These are phyloP conservation scores for Leersia perrieri DNA, from an alignment of 176 grass and related monocot species.

Conservation along the genomic window DNA sequence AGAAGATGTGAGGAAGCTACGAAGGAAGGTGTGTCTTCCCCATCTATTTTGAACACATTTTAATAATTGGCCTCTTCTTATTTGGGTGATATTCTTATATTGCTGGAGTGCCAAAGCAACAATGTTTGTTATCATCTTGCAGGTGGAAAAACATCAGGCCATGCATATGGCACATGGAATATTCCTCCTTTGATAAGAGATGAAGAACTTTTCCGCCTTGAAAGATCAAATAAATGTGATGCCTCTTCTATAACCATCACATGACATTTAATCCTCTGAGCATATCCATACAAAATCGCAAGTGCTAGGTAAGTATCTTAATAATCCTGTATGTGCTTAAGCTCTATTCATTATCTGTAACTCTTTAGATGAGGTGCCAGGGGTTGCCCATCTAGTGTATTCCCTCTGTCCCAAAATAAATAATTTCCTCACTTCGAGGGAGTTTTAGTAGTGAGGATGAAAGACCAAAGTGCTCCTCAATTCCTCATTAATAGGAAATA, in stretches of 20 bases:
- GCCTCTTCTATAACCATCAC: slow-evolving; percentile 1
- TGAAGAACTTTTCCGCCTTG: slow-evolving; percentile 58
- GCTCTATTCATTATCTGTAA: not conserved
- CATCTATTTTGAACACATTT: slow-evolving; percentile 9
- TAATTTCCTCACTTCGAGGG: too few species aligned
- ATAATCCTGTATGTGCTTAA: not conserved
- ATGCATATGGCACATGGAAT: slow-evolving; percentile 84
- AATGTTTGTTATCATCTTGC: slow-evolving; percentile 6
- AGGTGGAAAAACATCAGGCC: slow-evolving; percentile 61
- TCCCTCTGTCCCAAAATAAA: too few species aligned
- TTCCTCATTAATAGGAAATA: too few species aligned
- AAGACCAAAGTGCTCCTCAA: too few species aligned
- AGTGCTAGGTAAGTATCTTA: slow-evolving; percentile 13
- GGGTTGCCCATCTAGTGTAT: not conserved
- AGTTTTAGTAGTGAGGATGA: too few species aligned
- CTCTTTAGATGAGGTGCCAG: not conserved
- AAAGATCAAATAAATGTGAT: slow-evolving; percentile 28
- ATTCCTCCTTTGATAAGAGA: slow-evolving; percentile 76
- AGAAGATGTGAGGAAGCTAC: slow-evolving; percentile 95
- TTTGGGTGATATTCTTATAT: not conserved
- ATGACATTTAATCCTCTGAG: slow-evolving; percentile 11
- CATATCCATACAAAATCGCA: not conserved
- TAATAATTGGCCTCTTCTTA: not conserved
- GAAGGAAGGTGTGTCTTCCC: slow-evolving; percentile 56
- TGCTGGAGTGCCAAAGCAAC: not conserved